A percentile compares a stretch with the other conserved stretches of the same genome.
Evolutionary conservation across 2,329 filamentous ascomycete species (phyloP).

Genomic region (Trichoderma simmonsii): DNA sequence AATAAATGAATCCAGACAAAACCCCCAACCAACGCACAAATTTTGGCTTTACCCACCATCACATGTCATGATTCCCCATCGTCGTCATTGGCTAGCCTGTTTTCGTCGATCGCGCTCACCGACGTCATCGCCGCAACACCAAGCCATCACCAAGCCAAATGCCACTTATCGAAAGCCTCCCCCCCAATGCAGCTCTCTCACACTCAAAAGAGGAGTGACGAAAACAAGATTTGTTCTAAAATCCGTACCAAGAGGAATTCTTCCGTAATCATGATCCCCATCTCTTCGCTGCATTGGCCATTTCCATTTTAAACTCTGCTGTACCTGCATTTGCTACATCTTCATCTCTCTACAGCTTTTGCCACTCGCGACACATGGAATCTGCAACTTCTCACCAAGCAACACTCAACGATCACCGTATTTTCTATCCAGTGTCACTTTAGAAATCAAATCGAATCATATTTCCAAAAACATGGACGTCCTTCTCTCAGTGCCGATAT

Average conservation of each 20-base stretch:
- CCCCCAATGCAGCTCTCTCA: neutral
- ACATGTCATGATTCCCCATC: neutral
- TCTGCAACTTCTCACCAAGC: neutral
- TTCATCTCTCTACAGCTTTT: neutral
- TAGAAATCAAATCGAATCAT: neutral
- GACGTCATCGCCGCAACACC: conserved; percentile 14
- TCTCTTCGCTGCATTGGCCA: neutral
- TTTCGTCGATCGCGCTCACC: conserved; percentile 3
- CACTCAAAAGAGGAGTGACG: neutral
- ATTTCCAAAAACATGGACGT: conserved; percentile 51
- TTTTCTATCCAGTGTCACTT: neutral
- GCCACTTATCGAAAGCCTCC: neutral
- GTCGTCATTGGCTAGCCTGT: conserved; percentile 4
- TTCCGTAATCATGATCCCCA: neutral
- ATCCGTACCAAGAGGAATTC: neutral
- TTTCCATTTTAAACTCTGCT: neutral
- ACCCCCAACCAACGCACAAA: neutral
- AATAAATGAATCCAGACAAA: neutral
- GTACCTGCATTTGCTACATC: neutral
- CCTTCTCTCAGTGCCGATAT: conserved; percentile 68
- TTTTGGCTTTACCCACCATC: neutral
- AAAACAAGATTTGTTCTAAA: neutral
- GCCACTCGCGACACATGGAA: neutral
- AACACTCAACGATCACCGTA: neutral
- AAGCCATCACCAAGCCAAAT: neutral